A percentile compares a stretch with the other conserved stretches of the same genome.
These are phyloP conservation scores for Leccinum proliferum DNA, from an alignment of 1,284 basidiomycete species.

Conservation along the genomic window DNA sequence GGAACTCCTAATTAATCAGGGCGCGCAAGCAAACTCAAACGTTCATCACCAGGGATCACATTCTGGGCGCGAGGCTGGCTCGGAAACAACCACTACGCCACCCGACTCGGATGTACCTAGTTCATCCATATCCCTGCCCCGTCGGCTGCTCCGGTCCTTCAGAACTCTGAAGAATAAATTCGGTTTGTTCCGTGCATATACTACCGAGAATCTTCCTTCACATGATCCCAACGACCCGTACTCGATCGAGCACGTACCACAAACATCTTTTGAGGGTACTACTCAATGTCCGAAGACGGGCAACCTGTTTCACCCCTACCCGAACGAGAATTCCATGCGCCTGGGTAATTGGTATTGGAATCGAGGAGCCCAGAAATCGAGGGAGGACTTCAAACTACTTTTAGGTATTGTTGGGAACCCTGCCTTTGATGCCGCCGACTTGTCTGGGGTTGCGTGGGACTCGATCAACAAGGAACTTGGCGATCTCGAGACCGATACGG, in stretches of 20 bases:
- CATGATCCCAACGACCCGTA: neutral
- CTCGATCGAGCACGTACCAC: neutral
- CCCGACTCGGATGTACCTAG: neutral
- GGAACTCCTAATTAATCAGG: too few relatives aligned
- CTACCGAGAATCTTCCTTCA: neutral
- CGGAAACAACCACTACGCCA: neutral
- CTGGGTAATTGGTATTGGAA: too few relatives aligned
- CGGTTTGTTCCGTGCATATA: neutral
- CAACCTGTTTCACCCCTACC: neutral
- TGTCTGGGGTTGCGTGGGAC: neutral
- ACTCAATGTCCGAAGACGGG: neutral
- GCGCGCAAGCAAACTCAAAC: too few relatives aligned
- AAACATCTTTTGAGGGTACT: neutral
- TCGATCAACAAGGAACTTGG: neutral
- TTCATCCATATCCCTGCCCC: neutral
- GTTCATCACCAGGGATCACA: too few relatives aligned
- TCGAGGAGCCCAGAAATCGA: too few relatives aligned
- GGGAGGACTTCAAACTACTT: too few relatives aligned
- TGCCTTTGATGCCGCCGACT: neutral
- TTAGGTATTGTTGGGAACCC: too few relatives aligned
- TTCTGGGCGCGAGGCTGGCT: too few relatives aligned
- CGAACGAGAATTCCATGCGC: neutral
- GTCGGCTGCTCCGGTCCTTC: neutral
- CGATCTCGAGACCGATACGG: neutral
- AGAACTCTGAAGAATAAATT: neutral